Evolutionary conservation across 306 rosid genomes (phyloP), one percentile per base, ranked within the genome.

Genomic region (Carpinus viminea): DNA sequence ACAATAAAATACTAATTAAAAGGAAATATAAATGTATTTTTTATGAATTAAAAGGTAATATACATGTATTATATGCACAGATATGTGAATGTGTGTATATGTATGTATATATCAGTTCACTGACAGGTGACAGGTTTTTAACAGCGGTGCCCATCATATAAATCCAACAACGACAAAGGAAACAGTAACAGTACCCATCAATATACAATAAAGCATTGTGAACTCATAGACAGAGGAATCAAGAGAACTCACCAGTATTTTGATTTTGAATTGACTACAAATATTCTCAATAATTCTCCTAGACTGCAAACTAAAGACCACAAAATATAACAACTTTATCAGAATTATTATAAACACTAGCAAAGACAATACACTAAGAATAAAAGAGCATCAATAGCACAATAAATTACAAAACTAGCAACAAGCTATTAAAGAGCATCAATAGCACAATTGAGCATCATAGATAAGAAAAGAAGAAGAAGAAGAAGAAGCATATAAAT

Each of bases 271-370:
- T 81, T 91, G 87, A 81, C 80, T 81, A 68, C 89, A 17, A 26
- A 90, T 85, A 76, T 85, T 90, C 75, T 91, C 96, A 68, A 95
- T 84, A 80, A 95, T 83, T 84, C 90, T 90, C 83, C 90, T 87
- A 34, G 95, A 91, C 76, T 97, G 89, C 12, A 91, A 95, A 59
- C 98, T 95, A 75, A 81, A 86, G 83, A 74, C 59, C 80, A 76
- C 16, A 55, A 41, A 41, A 61, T 12, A 69, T 47, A 72, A 34
- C 50, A 2, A 45, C 46, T 64, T 46, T 12, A 87, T 71, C 34
- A 72, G 47, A 84, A 38, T 77, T 62, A 38, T 20, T 82, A 75
- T 9, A 74, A 34, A 21, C 34, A 45, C 24, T 1, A 4, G 1
- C 11, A 48, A 45, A 43, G 7, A 20, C 10, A 4, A 55, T 72